These are phyloP conservation scores for Nemania bipapillata DNA, from an alignment of 2,329 filamentous ascomycete species.

Conservation along the genomic window DNA sequence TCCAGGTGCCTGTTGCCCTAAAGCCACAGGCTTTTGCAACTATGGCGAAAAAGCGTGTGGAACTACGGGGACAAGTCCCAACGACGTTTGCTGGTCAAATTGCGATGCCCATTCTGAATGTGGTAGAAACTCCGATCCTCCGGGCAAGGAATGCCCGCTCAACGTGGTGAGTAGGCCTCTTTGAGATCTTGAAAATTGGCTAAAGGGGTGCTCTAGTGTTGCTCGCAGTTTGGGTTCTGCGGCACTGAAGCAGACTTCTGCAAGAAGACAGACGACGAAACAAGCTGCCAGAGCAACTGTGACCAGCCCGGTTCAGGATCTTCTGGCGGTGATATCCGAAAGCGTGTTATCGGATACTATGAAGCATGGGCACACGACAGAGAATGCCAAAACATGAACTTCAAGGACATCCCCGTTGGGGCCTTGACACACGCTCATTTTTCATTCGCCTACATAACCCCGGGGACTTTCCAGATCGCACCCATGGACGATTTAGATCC, in stretches of 20 bases:
- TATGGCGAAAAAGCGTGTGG: conserved; percentile 40
- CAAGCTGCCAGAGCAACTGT: conserved; percentile 46
- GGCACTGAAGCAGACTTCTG: conserved; percentile 46
- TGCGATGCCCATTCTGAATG: conserved; percentile 53
- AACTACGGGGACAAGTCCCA: conserved; percentile 42
- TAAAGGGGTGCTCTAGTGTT: conserved; percentile 45
- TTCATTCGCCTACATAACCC: conserved; percentile 53
- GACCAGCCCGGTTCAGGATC: conserved; percentile 27
- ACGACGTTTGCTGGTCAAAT: conserved; percentile 49
- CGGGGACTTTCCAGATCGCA: conserved; percentile 38
- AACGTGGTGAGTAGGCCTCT: conserved; percentile 16
- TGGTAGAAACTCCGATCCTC: conserved; percentile 42
- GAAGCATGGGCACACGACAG: conserved; percentile 44
- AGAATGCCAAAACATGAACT: conserved; percentile 4
- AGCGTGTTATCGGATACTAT: conserved; percentile 51
- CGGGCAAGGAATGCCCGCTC: conserved; percentile 14
- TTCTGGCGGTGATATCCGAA: conserved; percentile 33
- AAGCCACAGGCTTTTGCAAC: conserved; percentile 18
- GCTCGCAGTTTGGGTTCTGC: conserved; percentile 52
- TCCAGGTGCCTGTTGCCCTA: conserved; percentile 30
- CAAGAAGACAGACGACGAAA: conserved; percentile 21
- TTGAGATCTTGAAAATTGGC: not conserved
- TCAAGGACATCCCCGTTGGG: conserved; percentile 53
- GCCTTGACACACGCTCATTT: conserved; percentile 54
- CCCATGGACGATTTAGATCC: conserved; percentile 45